Conservation (phyloP, 2,329 filamentous ascomycete genomes). For the Xylaria sp. region DNA sequence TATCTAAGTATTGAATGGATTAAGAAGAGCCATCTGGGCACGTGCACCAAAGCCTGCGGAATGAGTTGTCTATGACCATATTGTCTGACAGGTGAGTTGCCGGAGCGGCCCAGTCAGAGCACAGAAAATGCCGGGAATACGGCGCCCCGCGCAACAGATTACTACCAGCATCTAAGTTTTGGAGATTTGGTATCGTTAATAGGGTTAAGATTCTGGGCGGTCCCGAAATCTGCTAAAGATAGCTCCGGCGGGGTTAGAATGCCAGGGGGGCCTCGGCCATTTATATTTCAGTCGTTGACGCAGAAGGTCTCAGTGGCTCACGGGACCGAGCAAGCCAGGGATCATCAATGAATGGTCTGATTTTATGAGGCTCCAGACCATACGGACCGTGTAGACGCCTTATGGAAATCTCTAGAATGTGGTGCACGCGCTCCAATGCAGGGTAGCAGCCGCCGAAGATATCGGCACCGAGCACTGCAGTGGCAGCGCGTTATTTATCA, state of each 20-base stretch:
- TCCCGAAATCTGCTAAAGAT: neutral
- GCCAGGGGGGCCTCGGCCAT: neutral
- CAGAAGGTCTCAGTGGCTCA: neutral
- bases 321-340: neutral
- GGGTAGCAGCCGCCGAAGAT: neutral
- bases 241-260: neutral
- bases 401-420: neutral
- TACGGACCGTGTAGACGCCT: neutral
- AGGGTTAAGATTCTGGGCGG: neutral
- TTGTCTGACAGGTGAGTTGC: neutral
- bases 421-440: neutral
- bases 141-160: neutral
- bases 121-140: neutral
- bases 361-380: neutral
- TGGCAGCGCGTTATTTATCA: neutral
- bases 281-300: neutral
- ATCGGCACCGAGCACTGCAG: neutral
- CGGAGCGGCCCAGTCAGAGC: neutral
- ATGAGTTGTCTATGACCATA: neutral
- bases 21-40: neutral
- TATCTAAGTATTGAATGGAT: too few species aligned
- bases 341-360: neutral
- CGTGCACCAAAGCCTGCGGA: neutral
- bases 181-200: neutral
- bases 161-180: neutral